phyloP scores from a whole-genome alignment of 441 rosid species.

The Pelargonium fulgidum region DNA sequence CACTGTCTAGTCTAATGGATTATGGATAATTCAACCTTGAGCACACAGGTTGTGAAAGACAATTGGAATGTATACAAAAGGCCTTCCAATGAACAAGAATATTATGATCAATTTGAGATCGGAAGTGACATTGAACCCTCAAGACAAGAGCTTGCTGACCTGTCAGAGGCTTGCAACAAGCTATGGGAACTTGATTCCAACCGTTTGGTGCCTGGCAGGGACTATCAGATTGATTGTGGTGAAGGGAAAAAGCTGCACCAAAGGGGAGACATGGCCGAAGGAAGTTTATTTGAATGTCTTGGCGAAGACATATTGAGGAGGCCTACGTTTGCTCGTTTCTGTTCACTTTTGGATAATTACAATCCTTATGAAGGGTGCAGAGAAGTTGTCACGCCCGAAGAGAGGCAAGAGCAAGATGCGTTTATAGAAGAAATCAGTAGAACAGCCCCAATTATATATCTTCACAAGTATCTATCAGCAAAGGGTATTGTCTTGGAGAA shows the following conservation, averaged over 20 bases:
- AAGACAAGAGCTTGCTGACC: constrained; percentile 59
- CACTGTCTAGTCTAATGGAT: no score
- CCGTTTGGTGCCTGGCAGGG: constrained; percentile 72
- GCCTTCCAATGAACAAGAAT: constrained; percentile 63
- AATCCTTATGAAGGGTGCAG: constrained; percentile 66
- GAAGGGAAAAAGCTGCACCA: constrained; percentile 78
- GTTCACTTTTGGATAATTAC: constrained; percentile 87
- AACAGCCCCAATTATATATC: constrained; percentile 75
- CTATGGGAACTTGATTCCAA: constrained; percentile 84
- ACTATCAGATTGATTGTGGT: constrained; percentile 82
- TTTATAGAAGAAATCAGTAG: constrained; percentile 90
- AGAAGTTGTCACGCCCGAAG: constrained; percentile 79
- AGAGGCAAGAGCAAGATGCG: constrained; percentile 82
- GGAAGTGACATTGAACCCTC: constrained; percentile 44
- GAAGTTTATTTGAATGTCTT: constrained; percentile 58
- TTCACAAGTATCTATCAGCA: constrained; percentile 54
- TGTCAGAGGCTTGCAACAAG: constrained; percentile 74
- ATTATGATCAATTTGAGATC: constrained; percentile 48
- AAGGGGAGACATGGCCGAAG: constrained; percentile 70
- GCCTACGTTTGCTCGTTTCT: constrained; percentile 77
- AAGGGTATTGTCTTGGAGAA: constrained; percentile 56
- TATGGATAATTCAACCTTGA: no score
- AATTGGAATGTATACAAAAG: constrained; percentile 66
- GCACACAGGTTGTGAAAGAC: constrained; percentile 52
- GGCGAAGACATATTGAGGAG: constrained; percentile 53